phyloP scores from a whole-genome alignment of 768 basidiomycete genomes.

The Xerocomellus amylosporus region DNA sequence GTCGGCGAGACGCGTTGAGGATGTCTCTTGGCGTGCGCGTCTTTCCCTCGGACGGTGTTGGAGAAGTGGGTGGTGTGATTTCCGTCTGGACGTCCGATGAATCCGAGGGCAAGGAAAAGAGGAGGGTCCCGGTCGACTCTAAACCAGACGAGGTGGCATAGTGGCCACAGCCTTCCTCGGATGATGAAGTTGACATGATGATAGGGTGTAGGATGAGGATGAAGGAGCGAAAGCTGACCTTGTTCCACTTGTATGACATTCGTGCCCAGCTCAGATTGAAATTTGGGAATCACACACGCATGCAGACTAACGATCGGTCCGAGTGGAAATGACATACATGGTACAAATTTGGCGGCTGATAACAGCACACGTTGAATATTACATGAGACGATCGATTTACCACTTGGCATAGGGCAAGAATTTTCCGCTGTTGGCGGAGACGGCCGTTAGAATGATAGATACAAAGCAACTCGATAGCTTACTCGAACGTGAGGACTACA shows the following conservation, averaged over 20 bases:
- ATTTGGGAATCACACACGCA: not conserved
- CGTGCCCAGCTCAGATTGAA: slow-evolving; percentile 13
- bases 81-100: slow-evolving; percentile 19
- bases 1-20: slow-evolving; percentile 13
- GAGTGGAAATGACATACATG: slow-evolving; percentile 1
- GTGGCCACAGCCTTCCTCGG: slow-evolving; percentile 8
- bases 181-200: slow-evolving; percentile 12
- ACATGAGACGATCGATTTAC: slow-evolving; percentile 34
- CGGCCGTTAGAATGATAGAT: not conserved
- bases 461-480: slow-evolving; percentile 26
- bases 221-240: slow-evolving; percentile 4
- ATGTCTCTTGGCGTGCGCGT: slow-evolving; percentile 5
- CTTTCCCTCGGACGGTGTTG: slow-evolving; percentile 11
- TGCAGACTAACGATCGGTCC: not conserved
- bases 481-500: slow-evolving; percentile 79
- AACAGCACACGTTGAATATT: not conserved
- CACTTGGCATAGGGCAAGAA: slow-evolving; percentile 73
- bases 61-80: slow-evolving; percentile 20
- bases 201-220: not conserved
- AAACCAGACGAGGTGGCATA: slow-evolving; percentile 5
- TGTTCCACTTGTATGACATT: not conserved
- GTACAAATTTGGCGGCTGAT: not conserved
- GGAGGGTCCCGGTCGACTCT: slow-evolving; percentile 11
- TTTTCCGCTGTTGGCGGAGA: slow-evolving; percentile 53
- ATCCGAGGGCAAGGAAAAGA: slow-evolving; percentile 13